A percentile compares a stretch with the other conserved stretches of the same genome.
phyloP scores from a whole-genome alignment of 2,329 filamentous ascomycete species.

The Lasiodiplodia citricola region DNA sequence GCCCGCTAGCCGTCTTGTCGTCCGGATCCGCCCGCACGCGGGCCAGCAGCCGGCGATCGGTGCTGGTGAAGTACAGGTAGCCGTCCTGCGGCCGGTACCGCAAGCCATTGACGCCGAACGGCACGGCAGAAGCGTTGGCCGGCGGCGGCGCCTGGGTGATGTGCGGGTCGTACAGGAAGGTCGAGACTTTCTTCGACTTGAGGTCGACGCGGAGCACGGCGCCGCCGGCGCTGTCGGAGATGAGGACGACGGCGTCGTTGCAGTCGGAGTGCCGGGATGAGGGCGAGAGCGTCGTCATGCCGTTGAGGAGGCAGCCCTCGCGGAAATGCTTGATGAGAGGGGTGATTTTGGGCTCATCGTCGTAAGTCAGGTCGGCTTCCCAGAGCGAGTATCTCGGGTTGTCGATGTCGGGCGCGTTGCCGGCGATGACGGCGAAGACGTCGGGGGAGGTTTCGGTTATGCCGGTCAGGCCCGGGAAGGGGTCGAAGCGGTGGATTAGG shows the following conservation, averaged over 20 bases:
- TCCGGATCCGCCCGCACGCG: slow-evolving; percentile 30
- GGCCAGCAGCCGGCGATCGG: slow-evolving; percentile 16
- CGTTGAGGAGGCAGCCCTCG: slow-evolving; percentile 31
- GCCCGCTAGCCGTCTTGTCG: slow-evolving; percentile 12
- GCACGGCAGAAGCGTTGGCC: slow-evolving; percentile 6
- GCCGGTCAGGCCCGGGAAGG: slow-evolving; percentile 36
- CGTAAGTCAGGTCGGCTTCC: not conserved
- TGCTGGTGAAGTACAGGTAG: slow-evolving; percentile 34
- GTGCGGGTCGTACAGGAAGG: slow-evolving; percentile 28
- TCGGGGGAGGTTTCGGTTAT: slow-evolving; percentile 43
- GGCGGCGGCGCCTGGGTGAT: slow-evolving; percentile 13
- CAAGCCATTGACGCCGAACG: slow-evolving; percentile 36
- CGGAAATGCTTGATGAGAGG: slow-evolving; percentile 32
- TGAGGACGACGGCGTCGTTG: slow-evolving; percentile 27
- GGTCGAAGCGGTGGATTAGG: slow-evolving; percentile 37
- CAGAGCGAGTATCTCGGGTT: slow-evolving; percentile 8
- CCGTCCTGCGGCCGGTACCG: slow-evolving; percentile 27
- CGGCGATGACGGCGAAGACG: slow-evolving; percentile 42
- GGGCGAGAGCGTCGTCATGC: slow-evolving; percentile 31
- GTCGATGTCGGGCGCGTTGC: no score
- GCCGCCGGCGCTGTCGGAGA: slow-evolving; percentile 34
- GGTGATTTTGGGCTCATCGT: not conserved
- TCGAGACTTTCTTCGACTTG: slow-evolving; percentile 11
- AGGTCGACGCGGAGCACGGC: slow-evolving; percentile 30
- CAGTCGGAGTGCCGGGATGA: not conserved